Base-by-base conservation (phyloP, 352 stramenopile genomes). In the Phytophthora hibernalis region DNA sequence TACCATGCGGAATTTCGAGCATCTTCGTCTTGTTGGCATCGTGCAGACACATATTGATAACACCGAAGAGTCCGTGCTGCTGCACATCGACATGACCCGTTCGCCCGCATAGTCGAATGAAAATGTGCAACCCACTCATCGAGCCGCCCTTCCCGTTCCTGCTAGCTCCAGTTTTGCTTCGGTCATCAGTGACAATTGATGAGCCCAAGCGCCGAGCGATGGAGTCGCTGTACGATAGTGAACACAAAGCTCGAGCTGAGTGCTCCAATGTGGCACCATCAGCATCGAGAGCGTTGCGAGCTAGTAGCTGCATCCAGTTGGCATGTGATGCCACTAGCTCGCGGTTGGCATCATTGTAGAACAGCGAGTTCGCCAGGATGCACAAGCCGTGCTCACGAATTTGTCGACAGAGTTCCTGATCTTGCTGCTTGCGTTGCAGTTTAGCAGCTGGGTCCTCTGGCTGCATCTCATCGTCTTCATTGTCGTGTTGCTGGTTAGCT, bases 291-390 rank as follows among this genome's bases (percentile, higher is more conserved):
- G 80, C 89, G 38, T 80, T 82, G 51, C 74, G 76, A 48, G 87
- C 63, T 6, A 97, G 65, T 11, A 91, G 52, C 30, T 67, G 53
- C 64, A 97, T 83, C 74, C 87, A 95, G 11, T 68, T 40, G 2
- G 62, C 42, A 26, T 90, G 65, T 1, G 70, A 69, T 2, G 83
- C 81, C 9, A 97, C 61, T 28, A 93, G 70, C 24, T 80, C 70
- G 1, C 91, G 89, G 51, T 97, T 97, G 22, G 82, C 81, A n/a
- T 96, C 88, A 59, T 97, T 93, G 74, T 96, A 97, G 54, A 96
- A 97, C 3, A 97, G 71, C 8, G 72, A 64, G 68, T 97, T 97
- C 7, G 89, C 91, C 1, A 97, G 40, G 40, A 92, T 76, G 37
- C 81, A 90, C 28, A 97, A 50, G 0, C 71, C 87, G 53, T 94